A percentile compares a stretch with the other conserved stretches of the same genome.
Evolutionary conservation across 1,284 basidiomycete genomes (phyloP).

Genomic region (Marasmius oreades): DNA sequence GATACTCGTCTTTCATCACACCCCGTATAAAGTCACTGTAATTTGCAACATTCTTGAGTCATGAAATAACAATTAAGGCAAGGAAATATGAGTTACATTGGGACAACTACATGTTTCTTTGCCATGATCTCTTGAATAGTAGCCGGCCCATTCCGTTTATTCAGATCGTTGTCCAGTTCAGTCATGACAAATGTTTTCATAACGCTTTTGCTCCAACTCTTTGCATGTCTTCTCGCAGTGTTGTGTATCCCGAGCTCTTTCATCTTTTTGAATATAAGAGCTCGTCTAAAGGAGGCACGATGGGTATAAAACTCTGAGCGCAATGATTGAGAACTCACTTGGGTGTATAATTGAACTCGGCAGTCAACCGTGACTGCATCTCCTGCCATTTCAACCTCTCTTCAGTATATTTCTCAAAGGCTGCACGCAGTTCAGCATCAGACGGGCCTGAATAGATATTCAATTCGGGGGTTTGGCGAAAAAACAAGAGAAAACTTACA

Average conservation of each 20-base stretch:
- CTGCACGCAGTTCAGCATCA: neutral
- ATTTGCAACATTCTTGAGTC: neutral
- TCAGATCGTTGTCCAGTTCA: neutral
- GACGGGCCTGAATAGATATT: too few species aligned
- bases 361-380: neutral
- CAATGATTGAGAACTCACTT: neutral
- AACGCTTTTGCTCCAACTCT: neutral
- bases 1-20: constrained; percentile 14
- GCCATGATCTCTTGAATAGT: neutral
- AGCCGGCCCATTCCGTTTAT: neutral
- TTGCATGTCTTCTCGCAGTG: neutral
- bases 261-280: neutral
- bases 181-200: neutral
- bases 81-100: neutral
- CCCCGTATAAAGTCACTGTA: constrained; percentile 8
- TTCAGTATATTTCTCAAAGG: neutral
- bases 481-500: too few species aligned
- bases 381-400: neutral
- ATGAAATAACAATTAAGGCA: neutral
- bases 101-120: neutral
- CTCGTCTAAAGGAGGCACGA: neutral
- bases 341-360: neutral
- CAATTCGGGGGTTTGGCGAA: too few species aligned
- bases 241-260: neutral
- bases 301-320: neutral